Conservation (phyloP, 192 early-diverging fungal species). For the Chytriomyces sp. region DNA sequence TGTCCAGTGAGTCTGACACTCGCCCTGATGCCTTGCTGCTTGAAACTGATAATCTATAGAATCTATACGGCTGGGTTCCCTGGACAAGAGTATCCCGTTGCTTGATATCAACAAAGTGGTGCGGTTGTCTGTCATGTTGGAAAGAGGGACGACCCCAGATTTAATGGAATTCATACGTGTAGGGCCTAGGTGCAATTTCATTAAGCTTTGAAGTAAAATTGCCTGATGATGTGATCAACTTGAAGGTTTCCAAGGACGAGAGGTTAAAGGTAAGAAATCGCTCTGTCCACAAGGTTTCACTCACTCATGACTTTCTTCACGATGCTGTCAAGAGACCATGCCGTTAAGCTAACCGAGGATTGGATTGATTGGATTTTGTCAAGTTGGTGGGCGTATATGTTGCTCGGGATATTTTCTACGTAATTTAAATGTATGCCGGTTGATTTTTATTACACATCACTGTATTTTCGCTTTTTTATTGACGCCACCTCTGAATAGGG, state of each 20-base stretch:
- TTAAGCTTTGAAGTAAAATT: neutral
- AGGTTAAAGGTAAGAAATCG: neutral
- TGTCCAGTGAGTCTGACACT: conserved; percentile 55
- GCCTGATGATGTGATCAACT: no score
- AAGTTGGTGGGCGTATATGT: conserved; percentile 17
- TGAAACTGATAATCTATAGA: conserved; percentile 9
- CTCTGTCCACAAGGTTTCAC: neutral
- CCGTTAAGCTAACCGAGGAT: conserved; percentile 5
- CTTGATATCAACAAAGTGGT: conserved; percentile 59
- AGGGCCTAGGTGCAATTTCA: conserved; percentile 2
- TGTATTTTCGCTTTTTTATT: neutral
- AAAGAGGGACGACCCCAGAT: neutral
- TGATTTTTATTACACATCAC: no score
- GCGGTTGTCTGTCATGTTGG: conserved; percentile 31
- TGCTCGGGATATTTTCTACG: conserved; percentile 53
- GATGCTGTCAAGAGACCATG: conserved; percentile 3
- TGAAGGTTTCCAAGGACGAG: conserved; percentile 1
- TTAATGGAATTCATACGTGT: neutral
- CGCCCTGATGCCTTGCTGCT: neutral
- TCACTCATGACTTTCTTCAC: neutral
- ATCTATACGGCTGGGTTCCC: conserved; percentile 45
- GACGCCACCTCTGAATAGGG: neutral
- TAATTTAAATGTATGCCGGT: conserved; percentile 26
- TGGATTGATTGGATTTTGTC: conserved; percentile 15
- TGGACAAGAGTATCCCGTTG: conserved; percentile 49